Base-by-base conservation (phyloP, 495 filamentous ascomycete genomes). In the Aspergillus bridgeri region DNA sequence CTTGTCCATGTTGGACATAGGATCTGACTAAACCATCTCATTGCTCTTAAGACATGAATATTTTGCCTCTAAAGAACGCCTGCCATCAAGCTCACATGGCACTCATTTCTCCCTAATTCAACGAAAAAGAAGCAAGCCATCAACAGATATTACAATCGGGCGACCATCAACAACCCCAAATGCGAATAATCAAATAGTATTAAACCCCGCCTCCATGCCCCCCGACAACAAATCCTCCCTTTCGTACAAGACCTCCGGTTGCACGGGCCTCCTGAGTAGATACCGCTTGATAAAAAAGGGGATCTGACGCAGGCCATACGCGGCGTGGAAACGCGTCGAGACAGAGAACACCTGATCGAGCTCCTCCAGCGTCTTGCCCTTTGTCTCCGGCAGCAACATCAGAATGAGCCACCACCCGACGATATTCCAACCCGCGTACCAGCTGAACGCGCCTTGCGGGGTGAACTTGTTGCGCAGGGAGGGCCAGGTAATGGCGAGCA, bases 351-450 rank as follows among this genome's bases (percentile, higher is more conserved):
- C 79, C 51, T 76, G 76, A 47, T 81, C 76, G 48, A 82, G 57
- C 65, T 81, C 79, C 48, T 81, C 77, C n/a, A 82, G 69, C 17
- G 79, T 81, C 69, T 67, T 53, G 71, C 75, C 67, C 65, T 84
- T 86, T 4, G 82, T 84, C 64, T 85, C 82, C 1, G 79, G 80
- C 7, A 85, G 76, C 56, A 82, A 81, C 23, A 81, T 64, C 54
- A 83, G 71, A n/a, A 85, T 79, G 56, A 82, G 63, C 42, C 81
- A 57, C 75, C 79, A 83, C 19, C 80, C 81, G 17, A 84, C 57
- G 5, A 83, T 44, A 68, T 82, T 84, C 69, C 82, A 79, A 8
- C 69, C 82, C 1, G 83, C 84, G 65, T 87, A 89, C 73, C 82
- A 84, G 20, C 78, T 75, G 64, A 84, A 86, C 1, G 81, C 82